Evolutionary conservation across 345 rosid genomes (phyloP).

Genomic region (Gossypium longicalyx): DNA sequence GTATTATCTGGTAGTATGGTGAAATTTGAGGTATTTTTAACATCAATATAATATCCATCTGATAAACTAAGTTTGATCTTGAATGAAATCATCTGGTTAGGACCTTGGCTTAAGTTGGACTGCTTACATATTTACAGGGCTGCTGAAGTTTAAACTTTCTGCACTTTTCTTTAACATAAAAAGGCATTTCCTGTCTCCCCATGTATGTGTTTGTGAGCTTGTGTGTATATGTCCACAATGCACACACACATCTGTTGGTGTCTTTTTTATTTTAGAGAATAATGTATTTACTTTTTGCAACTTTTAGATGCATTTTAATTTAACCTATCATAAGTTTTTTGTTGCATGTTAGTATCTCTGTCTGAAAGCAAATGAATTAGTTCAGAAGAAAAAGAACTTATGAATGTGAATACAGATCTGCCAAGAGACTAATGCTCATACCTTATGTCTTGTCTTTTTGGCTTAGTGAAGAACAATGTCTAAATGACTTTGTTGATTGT

Average conservation of each 20-base stretch:
- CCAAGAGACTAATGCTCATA: not conserved
- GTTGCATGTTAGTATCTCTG: not conserved
- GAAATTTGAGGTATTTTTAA: slow-evolving; percentile 63
- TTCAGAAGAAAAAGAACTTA: not conserved
- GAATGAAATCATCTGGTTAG: not conserved
- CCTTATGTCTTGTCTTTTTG: not conserved
- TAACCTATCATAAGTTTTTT: not conserved
- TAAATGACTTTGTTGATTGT: not conserved
- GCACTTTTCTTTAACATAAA: not conserved
- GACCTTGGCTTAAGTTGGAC: slow-evolving; percentile 3
- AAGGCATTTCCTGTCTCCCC: not conserved
- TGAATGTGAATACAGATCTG: not conserved
- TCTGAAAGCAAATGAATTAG: not conserved
- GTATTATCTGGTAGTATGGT: slow-evolving; percentile 43
- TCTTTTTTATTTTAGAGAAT: not conserved
- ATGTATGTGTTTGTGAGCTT: not conserved
- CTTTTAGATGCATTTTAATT: not conserved
- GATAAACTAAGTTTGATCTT: not conserved
- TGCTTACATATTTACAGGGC: not conserved
- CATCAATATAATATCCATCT: slow-evolving; percentile 4
- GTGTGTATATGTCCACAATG: not conserved
- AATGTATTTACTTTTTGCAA: not conserved
- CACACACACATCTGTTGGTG: not conserved
- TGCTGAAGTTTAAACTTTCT: slow-evolving; percentile 9
- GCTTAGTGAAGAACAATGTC: slow-evolving; percentile 1